Evolutionary conservation across 331 rosid genomes (phyloP).

Genomic region (Malus hybrid): DNA sequence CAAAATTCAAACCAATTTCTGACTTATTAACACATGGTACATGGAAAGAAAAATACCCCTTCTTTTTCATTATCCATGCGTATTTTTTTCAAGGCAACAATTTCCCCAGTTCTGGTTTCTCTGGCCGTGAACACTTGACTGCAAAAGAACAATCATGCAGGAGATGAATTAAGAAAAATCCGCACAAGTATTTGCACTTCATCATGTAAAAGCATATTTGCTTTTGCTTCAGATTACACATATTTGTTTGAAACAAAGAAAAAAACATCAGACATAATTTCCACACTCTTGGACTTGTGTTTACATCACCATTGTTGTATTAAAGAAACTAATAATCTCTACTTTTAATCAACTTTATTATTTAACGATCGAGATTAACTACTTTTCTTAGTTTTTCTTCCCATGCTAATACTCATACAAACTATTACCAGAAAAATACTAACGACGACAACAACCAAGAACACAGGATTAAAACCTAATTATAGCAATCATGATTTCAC

Average conservation of each 20-base stretch:
- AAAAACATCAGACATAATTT: too few species aligned
- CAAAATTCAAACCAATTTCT: neutral
- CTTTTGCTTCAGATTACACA: too few species aligned
- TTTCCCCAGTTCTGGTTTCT: slow-evolving; percentile 63
- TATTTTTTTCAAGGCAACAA: slow-evolving; percentile 72
- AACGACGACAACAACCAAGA: too few species aligned
- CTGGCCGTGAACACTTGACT: slow-evolving; percentile 79
- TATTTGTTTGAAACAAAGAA: too few species aligned
- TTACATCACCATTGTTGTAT: too few species aligned
- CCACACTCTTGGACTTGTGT: too few species aligned
- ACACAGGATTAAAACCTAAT: too few species aligned
- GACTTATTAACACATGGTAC: neutral
- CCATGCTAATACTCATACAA: neutral
- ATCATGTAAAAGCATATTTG: too few species aligned
- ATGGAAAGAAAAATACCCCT: slow-evolving; percentile 42
- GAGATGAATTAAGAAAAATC: neutral
- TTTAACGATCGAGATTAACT: neutral
- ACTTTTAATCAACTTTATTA: neutral
- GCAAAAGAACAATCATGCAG: slow-evolving; percentile 9
- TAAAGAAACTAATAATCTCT: neutral
- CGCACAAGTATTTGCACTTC: too few species aligned
- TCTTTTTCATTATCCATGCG: slow-evolving; percentile 79
- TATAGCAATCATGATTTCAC: neutral
- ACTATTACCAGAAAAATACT: too few species aligned
- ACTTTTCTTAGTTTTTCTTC: neutral